Base-by-base conservation (phyloP, 805 yeast species). In the Limtongia smithiae region DNA sequence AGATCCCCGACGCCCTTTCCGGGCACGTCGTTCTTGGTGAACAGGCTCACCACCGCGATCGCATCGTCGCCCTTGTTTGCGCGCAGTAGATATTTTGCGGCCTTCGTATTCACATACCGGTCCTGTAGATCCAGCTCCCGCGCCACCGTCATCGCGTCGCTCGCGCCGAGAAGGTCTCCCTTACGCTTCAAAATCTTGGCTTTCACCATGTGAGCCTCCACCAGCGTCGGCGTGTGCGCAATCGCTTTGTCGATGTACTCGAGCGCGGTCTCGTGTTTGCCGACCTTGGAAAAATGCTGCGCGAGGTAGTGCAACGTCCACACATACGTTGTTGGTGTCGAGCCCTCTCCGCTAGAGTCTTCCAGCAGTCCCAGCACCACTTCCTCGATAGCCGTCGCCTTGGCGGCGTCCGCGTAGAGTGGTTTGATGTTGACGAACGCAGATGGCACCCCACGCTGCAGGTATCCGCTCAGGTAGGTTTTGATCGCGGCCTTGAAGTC, bases 1-100 rank as follows among this genome's bases (percentile, higher is more conserved):
- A 91, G 72, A 64, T 93, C 97, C 58, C 80, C 81, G 38, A 91
- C 78, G 5, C 96, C 97, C 59, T 85, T 85, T n/a, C 78, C 77
- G 2, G 80, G 73, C n/a, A 77, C 80, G 38, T 86, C 95, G 59
- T 85, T 88, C 62, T 83, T 83, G 17, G 97, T 88, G 73, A 93
- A 93, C 49, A 87, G 67, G 2, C 91, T 80, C 15, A 86, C 83
- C 25, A 79, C 70, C 44, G 79, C 81, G 12, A 85, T 76, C 1
- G 96, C 97, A 54, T 81, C 78, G 25, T 84, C 85, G 20, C 86
- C 71, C 51, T 78, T 68, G 63, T 85, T 78, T 11, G 93, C 88
- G 61, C 97, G 76, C 53, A 91, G 67, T 44, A 77, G 79, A 63
- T 93, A 93, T 65, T 88, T 88, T 40, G 85, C 85, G 5, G 96